A percentile compares a stretch with the other conserved stretches of the same genome.
These are phyloP conservation scores for Geotrichum ghanense DNA, from an alignment of 805 yeast species.

Conservation along the genomic window DNA sequence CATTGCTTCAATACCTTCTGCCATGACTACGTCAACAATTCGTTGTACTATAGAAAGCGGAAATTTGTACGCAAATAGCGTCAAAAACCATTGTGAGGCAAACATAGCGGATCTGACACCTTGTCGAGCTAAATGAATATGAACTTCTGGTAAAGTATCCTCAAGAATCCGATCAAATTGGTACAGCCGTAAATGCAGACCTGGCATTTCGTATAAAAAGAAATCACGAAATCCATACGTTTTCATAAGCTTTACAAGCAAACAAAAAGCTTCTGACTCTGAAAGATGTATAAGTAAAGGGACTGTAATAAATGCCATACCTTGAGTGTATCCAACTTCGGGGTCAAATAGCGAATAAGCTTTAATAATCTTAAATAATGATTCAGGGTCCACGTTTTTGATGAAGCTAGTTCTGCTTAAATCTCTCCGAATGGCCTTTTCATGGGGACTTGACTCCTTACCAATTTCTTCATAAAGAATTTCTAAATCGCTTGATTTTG, in stretches of 20 bases:
- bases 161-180: slow-evolving; percentile 86
- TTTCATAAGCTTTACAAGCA: slow-evolving; percentile 74
- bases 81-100: slow-evolving; percentile 96
- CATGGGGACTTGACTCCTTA: slow-evolving; percentile 48
- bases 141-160: slow-evolving; percentile 58
- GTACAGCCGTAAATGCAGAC: slow-evolving; percentile 70
- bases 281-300: slow-evolving; percentile 73
- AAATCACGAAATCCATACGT: slow-evolving; percentile 69
- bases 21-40: slow-evolving; percentile 75
- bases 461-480: slow-evolving; percentile 42
- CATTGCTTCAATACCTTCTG: slow-evolving; percentile 84
- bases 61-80: slow-evolving; percentile 89
- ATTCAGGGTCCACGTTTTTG: slow-evolving; percentile 41
- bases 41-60: slow-evolving; percentile 82
- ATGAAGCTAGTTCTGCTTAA: slow-evolving; percentile 77
- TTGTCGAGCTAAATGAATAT: slow-evolving; percentile 68
- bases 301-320: slow-evolving; percentile 88
- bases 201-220: slow-evolving; percentile 87
- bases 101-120: slow-evolving; percentile 91
- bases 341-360: slow-evolving; percentile 79
- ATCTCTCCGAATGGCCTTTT: slow-evolving; percentile 70
- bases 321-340: slow-evolving; percentile 96
- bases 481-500: slow-evolving; percentile 53
- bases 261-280: slow-evolving; percentile 76
- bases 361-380: slow-evolving; percentile 63